Percentiles rank a stretch among this genome's conserved stretches.
phyloP scores from a whole-genome alignment of 148 eudicot species.

The Chenopodium album region DNA sequence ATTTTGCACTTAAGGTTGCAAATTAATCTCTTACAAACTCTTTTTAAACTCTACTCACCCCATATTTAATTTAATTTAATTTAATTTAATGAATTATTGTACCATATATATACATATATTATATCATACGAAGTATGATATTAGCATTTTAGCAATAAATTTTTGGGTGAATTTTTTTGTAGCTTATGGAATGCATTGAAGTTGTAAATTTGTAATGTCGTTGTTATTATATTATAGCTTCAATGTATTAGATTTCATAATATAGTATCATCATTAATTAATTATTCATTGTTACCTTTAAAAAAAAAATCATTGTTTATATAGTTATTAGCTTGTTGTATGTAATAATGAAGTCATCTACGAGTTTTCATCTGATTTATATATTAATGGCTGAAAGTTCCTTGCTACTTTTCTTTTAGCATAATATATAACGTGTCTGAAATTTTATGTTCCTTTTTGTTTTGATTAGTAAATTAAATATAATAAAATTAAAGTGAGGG shows the following conservation, averaged over 20 bases:
- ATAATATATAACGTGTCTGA: too few species aligned
- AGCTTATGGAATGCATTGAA: background rate
- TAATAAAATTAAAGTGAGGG: too few species aligned
- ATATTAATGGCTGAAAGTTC: too few species aligned
- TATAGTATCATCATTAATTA: background rate
- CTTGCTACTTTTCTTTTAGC: too few species aligned
- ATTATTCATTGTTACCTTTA: background rate
- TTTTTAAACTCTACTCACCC: slow-evolving; percentile 34
- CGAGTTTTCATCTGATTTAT: too few species aligned
- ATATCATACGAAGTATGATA: too few species aligned
- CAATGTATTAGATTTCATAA: background rate
- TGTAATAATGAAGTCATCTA: too few species aligned
- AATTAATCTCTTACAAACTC: slow-evolving; percentile 44
- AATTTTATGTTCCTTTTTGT: too few species aligned
- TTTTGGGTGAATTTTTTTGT: background rate
- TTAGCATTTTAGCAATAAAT: too few species aligned
- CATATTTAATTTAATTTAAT: slow-evolving; percentile 8
- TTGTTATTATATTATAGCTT: background rate
- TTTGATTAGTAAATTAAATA: too few species aligned
- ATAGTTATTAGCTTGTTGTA: background rate
- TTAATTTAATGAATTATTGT: background rate
- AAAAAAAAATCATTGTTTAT: background rate
- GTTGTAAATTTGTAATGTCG: background rate
- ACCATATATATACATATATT: background rate
- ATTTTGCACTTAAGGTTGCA: slow-evolving; percentile 59